A percentile compares a stretch with the other conserved stretches of the same genome.
phyloP scores from a whole-genome alignment of 371 early-diverging fungal species.

The Haplosporangium sp. region DNA sequence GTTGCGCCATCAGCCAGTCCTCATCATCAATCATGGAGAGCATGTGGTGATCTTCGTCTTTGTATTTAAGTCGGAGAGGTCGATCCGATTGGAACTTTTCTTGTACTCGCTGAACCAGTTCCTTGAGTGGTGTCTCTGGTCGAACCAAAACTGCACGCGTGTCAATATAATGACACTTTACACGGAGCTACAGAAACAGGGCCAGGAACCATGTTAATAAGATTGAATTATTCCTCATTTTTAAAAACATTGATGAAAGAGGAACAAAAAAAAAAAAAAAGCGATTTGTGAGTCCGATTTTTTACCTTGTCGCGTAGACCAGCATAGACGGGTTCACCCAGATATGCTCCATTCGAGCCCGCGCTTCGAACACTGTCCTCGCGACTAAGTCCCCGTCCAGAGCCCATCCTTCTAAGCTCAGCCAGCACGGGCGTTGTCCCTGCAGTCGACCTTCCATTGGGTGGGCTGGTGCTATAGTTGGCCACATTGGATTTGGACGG shows the following conservation, averaged over 20 bases:
- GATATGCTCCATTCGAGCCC: constrained; percentile 17
- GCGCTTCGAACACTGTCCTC: constrained; percentile 48
- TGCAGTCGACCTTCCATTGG: too few species aligned
- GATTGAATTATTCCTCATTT: too few species aligned
- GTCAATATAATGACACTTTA: constrained; percentile 84
- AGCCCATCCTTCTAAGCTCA: constrained; percentile 26
- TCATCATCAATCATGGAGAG: constrained; percentile 93
- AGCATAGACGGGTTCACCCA: constrained; percentile 38
- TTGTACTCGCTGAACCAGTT: constrained; percentile 68
- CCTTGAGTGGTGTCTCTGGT: constrained; percentile 65
- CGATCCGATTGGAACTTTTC: constrained; percentile 70
- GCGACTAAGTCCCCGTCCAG: constrained; percentile 22
- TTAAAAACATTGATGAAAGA: too few species aligned
- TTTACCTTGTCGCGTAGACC: constrained; percentile 47
- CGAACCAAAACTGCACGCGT: constrained; percentile 80
- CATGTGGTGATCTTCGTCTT: constrained; percentile 89
- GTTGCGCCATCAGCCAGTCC: constrained; percentile 87
- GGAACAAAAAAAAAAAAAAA: background rate
- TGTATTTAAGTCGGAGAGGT: constrained; percentile 79
- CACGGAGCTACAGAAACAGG: constrained; percentile 62
- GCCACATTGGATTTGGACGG: too few species aligned
- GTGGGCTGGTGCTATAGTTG: constrained; percentile 21
- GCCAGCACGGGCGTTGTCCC: constrained; percentile 7
- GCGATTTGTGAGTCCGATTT: constrained; percentile 29
- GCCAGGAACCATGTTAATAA: too few species aligned